Conservation (phyloP, 352 stramenopile species). For the Halophytophthora batemanensis region DNA sequence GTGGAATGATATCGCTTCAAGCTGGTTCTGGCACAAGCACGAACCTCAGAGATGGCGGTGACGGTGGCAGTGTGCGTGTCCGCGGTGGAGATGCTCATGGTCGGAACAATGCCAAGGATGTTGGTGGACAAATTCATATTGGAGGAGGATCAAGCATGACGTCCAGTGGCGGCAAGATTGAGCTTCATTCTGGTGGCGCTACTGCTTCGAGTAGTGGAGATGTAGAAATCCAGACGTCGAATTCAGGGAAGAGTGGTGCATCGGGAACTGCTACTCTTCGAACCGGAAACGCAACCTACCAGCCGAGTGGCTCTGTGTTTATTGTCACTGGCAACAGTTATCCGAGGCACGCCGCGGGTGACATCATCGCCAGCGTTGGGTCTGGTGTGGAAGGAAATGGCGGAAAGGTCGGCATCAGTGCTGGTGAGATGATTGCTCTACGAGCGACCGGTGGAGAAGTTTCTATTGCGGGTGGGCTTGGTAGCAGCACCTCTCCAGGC, state of each 20-base stretch:
- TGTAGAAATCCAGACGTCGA: slow-evolving; percentile 54
- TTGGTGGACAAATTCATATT: slow-evolving; percentile 55
- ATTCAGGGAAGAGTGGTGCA: slow-evolving; percentile 74
- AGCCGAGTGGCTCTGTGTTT: slow-evolving; percentile 68
- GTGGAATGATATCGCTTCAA: slow-evolving; percentile 46
- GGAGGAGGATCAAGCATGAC: slow-evolving; percentile 48
- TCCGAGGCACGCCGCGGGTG: slow-evolving; percentile 59
- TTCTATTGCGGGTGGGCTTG: slow-evolving; percentile 44
- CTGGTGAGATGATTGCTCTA: slow-evolving; percentile 47
- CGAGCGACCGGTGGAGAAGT: slow-evolving; percentile 50
- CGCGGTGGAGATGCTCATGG: slow-evolving; percentile 58
- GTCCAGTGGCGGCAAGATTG: slow-evolving; percentile 62
- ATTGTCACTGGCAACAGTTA: slow-evolving; percentile 75
- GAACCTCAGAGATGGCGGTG: slow-evolving; percentile 47
- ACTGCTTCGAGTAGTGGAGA: slow-evolving; percentile 58
- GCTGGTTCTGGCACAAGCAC: slow-evolving; percentile 52
- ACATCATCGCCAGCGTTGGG: slow-evolving; percentile 77
- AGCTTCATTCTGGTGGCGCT: slow-evolving; percentile 52
- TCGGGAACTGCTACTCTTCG: slow-evolving; percentile 70
- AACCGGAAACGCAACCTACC: slow-evolving; percentile 68
- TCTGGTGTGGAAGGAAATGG: slow-evolving; percentile 80
- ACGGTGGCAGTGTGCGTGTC: slow-evolving; percentile 55
- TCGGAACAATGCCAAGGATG: slow-evolving; percentile 31
- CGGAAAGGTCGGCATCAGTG: slow-evolving; percentile 70
- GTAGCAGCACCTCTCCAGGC: slow-evolving; percentile 34